Evolutionary conservation across 306 rosid genomes (phyloP).

Genomic region (Lathyrus sativus): DNA sequence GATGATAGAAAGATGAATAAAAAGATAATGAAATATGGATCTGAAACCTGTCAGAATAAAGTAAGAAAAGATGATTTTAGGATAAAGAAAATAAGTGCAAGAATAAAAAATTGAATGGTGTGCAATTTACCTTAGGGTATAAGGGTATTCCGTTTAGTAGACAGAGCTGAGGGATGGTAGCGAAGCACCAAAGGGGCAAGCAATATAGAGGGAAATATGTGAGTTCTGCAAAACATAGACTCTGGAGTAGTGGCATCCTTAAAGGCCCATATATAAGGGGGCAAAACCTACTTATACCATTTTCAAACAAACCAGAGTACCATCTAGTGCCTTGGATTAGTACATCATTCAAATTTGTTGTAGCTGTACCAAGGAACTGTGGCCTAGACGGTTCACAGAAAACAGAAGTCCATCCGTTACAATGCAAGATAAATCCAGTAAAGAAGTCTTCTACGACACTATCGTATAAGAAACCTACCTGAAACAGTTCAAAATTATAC

Average conservation of each 20-base stretch:
- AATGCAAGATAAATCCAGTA: conserved; percentile 62
- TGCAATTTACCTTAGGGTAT: conserved; percentile 62
- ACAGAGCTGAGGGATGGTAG: conserved; percentile 65
- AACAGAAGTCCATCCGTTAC: conserved; percentile 72
- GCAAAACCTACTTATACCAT: conserved; percentile 56
- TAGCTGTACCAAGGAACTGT: conserved; percentile 64
- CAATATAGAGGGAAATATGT: conserved; percentile 51
- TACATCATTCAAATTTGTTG: conserved; percentile 57
- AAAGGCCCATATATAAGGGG: conserved; percentile 55
- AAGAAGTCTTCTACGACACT: conserved; percentile 61
- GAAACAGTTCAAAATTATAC: conserved; percentile 21
- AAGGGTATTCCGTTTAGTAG: conserved; percentile 55
- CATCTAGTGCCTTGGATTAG: conserved; percentile 66
- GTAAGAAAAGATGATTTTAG: neutral
- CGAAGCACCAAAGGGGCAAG: conserved; percentile 61
- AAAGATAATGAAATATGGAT: conserved; percentile 45
- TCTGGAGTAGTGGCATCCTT: conserved; percentile 50
- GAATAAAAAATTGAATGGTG: conserved; percentile 16
- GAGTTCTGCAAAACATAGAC: conserved; percentile 50
- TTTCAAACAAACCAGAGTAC: conserved; percentile 63
- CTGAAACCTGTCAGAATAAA: conserved; percentile 51
- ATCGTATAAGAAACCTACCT: conserved; percentile 68
- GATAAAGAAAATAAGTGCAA: conserved; percentile 1
- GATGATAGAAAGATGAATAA: conserved; percentile 53
- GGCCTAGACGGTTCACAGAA: conserved; percentile 58